Base-by-base conservation (phyloP, 2,329 filamentous ascomycete genomes). In the Xylaria sp. region DNA sequence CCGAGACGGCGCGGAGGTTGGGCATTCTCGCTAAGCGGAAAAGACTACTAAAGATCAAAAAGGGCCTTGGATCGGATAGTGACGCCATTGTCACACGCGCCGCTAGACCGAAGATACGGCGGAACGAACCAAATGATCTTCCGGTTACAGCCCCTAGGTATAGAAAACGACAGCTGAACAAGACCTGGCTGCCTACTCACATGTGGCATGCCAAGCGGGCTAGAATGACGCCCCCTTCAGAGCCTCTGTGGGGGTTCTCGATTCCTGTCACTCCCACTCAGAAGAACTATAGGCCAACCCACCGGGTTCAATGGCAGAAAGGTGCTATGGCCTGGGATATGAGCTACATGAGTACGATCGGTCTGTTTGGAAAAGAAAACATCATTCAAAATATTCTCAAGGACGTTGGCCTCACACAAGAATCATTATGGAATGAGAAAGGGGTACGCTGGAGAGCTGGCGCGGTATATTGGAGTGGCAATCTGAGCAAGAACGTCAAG, bases 161-260 rank as follows among this genome's bases (percentile, higher is more conserved):
- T 77, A 89, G 91, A 72, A 96, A 93, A 80, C 90, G 96, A 36
- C 95, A 98, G 78, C 83, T 91, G 53, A 86, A 92, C 78, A 98
- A 98, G 83, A 94, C 92, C 2, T 97, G 95, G 93, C 84, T 99
- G 18, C 96, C 96, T 0, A 98, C 96, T 7, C 96, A 99, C 79
- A 82, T 97, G 71, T 99, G 92, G 87, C 94, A 97, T 80, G 90
- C 95, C 2, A 99, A 99, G 80, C 86, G 96, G 67, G 93, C 96
- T 25, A 91, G 88, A 68, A 97, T 99, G 92, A 94, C 94, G 0
- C 86, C 88, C 8, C 91, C 93, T 0, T 90, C 87, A 57, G 86
- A 91, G 52, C 91, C 93, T 3, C 80, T 96, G n/a, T 99, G 96
- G 96, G 88, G 94, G 46, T 97, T 97, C 79, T 89, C 93, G 0